Base-by-base conservation (phyloP, 495 filamentous ascomycete genomes). In the Polyplosphaeria fusca region DNA sequence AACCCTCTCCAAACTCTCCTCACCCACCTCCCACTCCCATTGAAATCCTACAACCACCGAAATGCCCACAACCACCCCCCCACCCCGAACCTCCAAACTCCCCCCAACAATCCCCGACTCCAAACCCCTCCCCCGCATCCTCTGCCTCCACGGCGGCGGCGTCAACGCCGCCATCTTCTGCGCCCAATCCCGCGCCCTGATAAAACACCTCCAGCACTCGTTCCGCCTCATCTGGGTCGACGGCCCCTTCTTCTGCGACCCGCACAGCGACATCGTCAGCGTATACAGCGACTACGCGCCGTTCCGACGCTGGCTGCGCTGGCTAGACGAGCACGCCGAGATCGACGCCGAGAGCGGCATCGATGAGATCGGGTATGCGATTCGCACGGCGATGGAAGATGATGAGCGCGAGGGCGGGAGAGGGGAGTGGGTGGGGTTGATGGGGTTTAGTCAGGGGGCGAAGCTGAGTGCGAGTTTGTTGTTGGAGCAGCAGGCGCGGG, bases 131-230 rank as follows among this genome's bases (percentile, higher is more conserved):
- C 82, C 82, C 12, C 82, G 83, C 37, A 76, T 88, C 43, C 81
- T 87, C 58, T 86, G 82, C 70, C 76, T 87, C 43, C 83, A 87
- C 68, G 84, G 85, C 65, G 83, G 83, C 47, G 82, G 83, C 55
- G 75, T 78, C 44, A 86, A 82, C 60, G 80, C 74, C 1, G 56
- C 72, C n/a, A 77, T 86, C 57, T 86, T 86, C 70, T 69, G 68
- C 20, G 51, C 69, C 0, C 85, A 88, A 68, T 79, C 77, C 54
- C 81, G 83, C 52, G 68, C 69, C 13, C 64, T 87, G 12, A 68
- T 68, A 28, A 52, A 58, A n/a, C 55, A 50, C 9, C 76, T 87
- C 2, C 42, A 59, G 4, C 61, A 70, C 3, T 58, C 71, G 43
- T 86, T 86, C 68, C 77, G 83, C 7, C 71, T 86, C 53, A 74